Evolutionary conservation across 169 alveolate genomes (phyloP).

Genomic region (Besnoitia besnoiti): DNA sequence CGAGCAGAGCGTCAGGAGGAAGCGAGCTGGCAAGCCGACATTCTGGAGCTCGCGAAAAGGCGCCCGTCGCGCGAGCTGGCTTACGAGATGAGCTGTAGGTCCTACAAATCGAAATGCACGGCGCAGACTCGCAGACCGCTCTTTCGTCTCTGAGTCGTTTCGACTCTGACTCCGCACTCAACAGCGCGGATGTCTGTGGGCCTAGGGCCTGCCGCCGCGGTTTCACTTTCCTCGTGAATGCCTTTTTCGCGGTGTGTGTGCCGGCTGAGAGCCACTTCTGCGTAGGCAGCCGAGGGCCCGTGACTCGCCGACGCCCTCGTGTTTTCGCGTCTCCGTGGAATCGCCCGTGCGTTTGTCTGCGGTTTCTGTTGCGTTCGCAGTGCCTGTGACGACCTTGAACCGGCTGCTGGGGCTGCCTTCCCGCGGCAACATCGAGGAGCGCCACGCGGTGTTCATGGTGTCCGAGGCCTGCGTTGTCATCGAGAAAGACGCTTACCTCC

Average conservation of each 20-base stretch:
- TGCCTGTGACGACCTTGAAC: not conserved
- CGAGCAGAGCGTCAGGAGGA: too few relatives aligned
- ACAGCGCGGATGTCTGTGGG: too few relatives aligned
- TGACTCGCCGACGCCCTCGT: too few relatives aligned
- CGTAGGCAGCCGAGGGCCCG: too few relatives aligned
- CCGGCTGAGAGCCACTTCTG: too few relatives aligned
- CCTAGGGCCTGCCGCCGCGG: too few relatives aligned
- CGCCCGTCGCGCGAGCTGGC: not conserved
- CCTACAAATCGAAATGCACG: too few relatives aligned
- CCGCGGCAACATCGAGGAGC: not conserved
- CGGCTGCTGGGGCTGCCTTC: constrained; percentile 7
- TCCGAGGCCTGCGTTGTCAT: not conserved
- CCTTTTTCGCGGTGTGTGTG: too few relatives aligned
- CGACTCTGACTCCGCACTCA: too few relatives aligned
- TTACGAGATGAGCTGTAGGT: constrained; percentile 7
- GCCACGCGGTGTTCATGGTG: not conserved
- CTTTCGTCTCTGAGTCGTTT: too few relatives aligned
- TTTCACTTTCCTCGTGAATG: too few relatives aligned
- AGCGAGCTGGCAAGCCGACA: not conserved
- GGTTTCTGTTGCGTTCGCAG: not conserved
- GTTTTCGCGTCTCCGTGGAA: not conserved
- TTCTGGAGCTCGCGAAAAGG: not conserved
- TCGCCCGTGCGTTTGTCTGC: not conserved
- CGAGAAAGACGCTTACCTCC: not conserved
- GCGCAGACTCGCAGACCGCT: too few relatives aligned